Evolutionary conservation across 805 yeast genomes (phyloP).

Genomic region (Kazachstania viticola): DNA sequence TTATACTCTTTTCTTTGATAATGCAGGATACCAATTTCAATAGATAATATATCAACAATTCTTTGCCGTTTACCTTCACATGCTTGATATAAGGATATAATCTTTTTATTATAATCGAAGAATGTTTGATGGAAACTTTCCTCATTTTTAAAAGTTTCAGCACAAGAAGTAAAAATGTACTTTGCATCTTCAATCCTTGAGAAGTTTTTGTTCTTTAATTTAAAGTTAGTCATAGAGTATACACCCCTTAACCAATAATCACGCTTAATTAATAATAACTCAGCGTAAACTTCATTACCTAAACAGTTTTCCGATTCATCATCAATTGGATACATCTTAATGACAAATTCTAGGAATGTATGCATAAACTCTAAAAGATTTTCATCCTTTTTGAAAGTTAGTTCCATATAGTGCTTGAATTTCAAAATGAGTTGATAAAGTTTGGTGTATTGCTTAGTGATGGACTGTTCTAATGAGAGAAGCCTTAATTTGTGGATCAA

Average conservation of each 20-base stretch:
- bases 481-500: slow-evolving; percentile 16
- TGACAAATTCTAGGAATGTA: slow-evolving; percentile 8
- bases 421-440: slow-evolving; percentile 8
- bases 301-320: no score
- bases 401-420: slow-evolving; percentile 9
- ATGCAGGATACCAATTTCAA: slow-evolving; percentile 67
- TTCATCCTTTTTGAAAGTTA: slow-evolving; percentile 5
- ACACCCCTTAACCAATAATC: slow-evolving; percentile 29
- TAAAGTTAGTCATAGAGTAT: slow-evolving; percentile 6
- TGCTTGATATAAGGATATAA: slow-evolving; percentile 10
- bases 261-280: slow-evolving; percentile 29
- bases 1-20: slow-evolving; percentile 45
- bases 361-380: slow-evolving; percentile 16
- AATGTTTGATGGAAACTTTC: slow-evolving; percentile 28
- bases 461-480: slow-evolving; percentile 6
- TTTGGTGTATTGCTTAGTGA: slow-evolving; percentile 4
- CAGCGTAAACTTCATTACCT: slow-evolving; percentile 34
- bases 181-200: slow-evolving; percentile 1
- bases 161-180: slow-evolving; percentile 7
- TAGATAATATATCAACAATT: slow-evolving; percentile 59
- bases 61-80: slow-evolving; percentile 35
- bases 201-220: slow-evolving; percentile 7
- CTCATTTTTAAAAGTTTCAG: slow-evolving; percentile 11
- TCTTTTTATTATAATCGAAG: slow-evolving; percentile 39
- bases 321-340: slow-evolving; percentile 4